A percentile compares a stretch with the other conserved stretches of the same genome.
Conservation (phyloP, 352 stramenopile genomes). For the Phytophthora colocasiae region DNA sequence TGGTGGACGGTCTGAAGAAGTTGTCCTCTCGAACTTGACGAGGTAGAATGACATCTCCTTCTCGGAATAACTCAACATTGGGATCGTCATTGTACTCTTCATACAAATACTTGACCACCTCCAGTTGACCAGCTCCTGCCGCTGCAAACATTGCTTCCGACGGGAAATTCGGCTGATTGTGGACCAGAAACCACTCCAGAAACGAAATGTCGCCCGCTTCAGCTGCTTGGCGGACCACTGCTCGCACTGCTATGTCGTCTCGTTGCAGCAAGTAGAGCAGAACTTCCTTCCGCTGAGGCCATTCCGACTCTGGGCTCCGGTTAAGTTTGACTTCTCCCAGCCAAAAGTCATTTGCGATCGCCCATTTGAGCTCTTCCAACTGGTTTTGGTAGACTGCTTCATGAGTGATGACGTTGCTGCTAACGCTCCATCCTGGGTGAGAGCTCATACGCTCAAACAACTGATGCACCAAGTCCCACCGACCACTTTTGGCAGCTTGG, state of each 20-base stretch:
- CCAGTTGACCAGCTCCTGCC: background rate
- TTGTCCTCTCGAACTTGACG: background rate
- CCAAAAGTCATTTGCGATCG: background rate
- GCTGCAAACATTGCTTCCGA: background rate
- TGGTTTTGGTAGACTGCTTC: background rate
- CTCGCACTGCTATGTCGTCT: background rate
- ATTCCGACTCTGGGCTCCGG: background rate
- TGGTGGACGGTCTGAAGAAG: background rate
- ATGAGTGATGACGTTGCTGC: background rate
- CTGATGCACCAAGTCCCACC: background rate
- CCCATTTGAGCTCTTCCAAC: background rate
- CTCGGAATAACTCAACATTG: background rate
- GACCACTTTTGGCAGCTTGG: background rate
- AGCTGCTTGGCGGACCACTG: background rate
- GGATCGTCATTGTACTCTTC: background rate
- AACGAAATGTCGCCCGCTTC: background rate
- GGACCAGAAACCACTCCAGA: background rate
- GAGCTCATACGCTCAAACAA: background rate
- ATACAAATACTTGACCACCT: background rate
- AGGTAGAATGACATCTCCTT: background rate
- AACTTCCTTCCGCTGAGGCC: background rate
- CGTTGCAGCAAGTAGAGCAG: background rate
- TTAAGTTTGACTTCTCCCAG: background rate
- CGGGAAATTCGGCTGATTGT: background rate
- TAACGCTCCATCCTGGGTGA: background rate